These are phyloP conservation scores for Gryganskiella cystojenkinii DNA, from an alignment of 192 early-diverging fungal species.

Conservation along the genomic window DNA sequence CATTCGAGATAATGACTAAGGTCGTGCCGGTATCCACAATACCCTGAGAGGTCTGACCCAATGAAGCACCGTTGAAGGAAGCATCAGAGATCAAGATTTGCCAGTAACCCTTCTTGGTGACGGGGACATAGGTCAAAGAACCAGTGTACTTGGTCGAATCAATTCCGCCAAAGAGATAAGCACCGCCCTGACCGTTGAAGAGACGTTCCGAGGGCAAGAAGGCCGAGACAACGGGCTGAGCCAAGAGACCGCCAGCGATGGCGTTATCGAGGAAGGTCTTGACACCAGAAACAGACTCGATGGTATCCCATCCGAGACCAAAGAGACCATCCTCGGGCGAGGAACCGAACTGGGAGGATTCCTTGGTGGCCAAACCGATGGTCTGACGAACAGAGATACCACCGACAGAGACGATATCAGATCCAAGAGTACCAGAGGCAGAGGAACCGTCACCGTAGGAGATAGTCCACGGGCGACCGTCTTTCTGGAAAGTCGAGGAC, in stretches of 20 bases:
- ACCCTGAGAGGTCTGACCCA: constrained; percentile 22
- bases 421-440: constrained; percentile 41
- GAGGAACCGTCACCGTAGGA: constrained; percentile 69
- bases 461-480: constrained; percentile 65
- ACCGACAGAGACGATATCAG: constrained; percentile 67
- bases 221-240: constrained; percentile 65
- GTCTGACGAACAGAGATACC: constrained; percentile 63
- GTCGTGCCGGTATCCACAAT: constrained; percentile 73
- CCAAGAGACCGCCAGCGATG: constrained; percentile 58
- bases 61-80: constrained; percentile 35
- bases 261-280: constrained; percentile 63
- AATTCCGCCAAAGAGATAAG: constrained; percentile 61
- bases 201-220: constrained; percentile 58
- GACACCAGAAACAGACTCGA: constrained; percentile 39
- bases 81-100: constrained; percentile 58
- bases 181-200: constrained; percentile 50
- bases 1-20: constrained; percentile 60
- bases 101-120: constrained; percentile 62
- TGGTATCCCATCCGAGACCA: constrained; percentile 66
- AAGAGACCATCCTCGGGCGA: constrained; percentile 68
- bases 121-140: constrained; percentile 59
- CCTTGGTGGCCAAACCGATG: constrained; percentile 64
- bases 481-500: constrained; percentile 61
- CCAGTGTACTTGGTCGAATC: constrained; percentile 55
- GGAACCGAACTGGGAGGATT: constrained; percentile 57